These are phyloP conservation scores for Rhododendron molle DNA, from an alignment of 148 eudicot genomes.

Conservation along the genomic window DNA sequence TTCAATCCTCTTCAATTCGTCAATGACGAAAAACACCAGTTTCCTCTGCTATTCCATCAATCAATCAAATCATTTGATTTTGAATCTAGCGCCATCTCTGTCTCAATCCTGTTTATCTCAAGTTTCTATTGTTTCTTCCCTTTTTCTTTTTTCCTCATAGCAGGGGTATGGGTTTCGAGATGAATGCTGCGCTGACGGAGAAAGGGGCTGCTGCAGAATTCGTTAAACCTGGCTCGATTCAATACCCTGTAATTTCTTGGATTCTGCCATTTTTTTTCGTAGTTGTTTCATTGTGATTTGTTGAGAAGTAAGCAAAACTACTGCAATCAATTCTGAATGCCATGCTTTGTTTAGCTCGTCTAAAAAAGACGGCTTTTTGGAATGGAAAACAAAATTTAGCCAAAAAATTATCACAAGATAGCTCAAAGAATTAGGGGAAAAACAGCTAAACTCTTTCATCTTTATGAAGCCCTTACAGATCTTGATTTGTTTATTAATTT, in stretches of 20 bases:
- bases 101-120: not conserved
- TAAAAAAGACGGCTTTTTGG: not conserved
- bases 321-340: not conserved
- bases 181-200: not conserved
- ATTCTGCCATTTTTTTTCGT: not conserved
- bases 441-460: not conserved
- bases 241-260: not conserved
- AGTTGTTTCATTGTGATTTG: not conserved
- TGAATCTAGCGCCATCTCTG: not conserved
- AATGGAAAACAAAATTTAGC: not conserved
- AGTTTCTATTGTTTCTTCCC: not conserved
- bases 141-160: too few relatives aligned
- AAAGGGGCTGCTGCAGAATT: not conserved
- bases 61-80: not conserved
- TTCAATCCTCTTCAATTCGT: slow-evolving; percentile 1
- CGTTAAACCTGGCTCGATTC: not conserved
- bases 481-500: not conserved
- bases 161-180: not conserved
- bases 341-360: not conserved
- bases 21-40: not conserved
- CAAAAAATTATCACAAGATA: not conserved
- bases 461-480: not conserved
- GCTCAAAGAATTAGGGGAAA: not conserved
- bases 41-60: not conserved
- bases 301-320: not conserved